phyloP scores from a whole-genome alignment of 768 basidiomycete species.

The Amanita inopinata region DNA sequence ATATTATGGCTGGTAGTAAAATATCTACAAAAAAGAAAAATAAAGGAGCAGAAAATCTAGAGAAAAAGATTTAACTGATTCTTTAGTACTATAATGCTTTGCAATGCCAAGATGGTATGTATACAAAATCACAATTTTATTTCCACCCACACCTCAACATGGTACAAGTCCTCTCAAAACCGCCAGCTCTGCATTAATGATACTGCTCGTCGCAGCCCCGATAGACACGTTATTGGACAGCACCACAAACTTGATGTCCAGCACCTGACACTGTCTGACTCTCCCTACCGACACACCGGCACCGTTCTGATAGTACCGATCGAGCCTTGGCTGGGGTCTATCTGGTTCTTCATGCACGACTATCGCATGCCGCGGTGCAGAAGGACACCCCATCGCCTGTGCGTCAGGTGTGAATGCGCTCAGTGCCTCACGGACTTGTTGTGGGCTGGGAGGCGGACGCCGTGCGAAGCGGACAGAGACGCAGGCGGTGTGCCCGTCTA shows the following conservation, averaged over 20 bases:
- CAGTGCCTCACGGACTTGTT: slow-evolving; percentile 81
- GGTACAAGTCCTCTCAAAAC: slow-evolving; percentile 54
- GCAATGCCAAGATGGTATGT: too few relatives aligned
- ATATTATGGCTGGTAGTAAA: background rate
- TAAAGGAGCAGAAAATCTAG: background rate
- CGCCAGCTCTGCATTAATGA: slow-evolving; percentile 98
- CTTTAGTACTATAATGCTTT: too few relatives aligned
- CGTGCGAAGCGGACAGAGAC: slow-evolving; percentile 79
- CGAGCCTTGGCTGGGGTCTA: slow-evolving; percentile 88
- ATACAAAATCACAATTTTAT: too few relatives aligned
- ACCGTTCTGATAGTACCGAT: slow-evolving; percentile 83
- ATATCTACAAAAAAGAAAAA: background rate
- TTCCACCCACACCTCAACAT: background rate
- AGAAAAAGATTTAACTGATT: too few relatives aligned
- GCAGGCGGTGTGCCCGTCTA: slow-evolving; percentile 91
- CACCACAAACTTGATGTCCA: slow-evolving; percentile 95
- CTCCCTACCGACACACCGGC: slow-evolving; percentile 88
- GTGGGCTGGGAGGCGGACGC: slow-evolving; percentile 74
- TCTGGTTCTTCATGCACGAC: slow-evolving; percentile 91
- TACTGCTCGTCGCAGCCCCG: slow-evolving; percentile 92
- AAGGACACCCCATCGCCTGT: slow-evolving; percentile 68
- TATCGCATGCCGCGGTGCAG: slow-evolving; percentile 76
- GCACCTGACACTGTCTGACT: slow-evolving; percentile 80
- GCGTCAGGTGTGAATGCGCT: slow-evolving; percentile 65
- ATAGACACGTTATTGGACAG: slow-evolving; percentile 90